phyloP scores from a whole-genome alignment of 441 rosid genomes.

The Brassica hybrid region DNA sequence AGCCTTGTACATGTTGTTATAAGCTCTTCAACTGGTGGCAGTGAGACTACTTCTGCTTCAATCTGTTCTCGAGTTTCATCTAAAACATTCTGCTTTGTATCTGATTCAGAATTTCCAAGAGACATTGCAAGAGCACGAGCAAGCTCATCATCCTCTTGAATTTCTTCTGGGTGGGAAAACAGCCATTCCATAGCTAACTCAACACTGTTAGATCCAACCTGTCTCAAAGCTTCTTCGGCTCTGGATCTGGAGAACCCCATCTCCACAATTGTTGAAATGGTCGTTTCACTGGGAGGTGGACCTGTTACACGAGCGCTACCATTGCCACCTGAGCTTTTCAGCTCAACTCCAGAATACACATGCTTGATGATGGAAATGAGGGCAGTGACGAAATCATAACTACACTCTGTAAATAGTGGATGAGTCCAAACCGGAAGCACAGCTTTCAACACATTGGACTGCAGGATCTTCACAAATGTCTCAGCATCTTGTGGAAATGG shows the following conservation, averaged over 20 bases:
- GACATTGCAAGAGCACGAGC: constrained; percentile 99
- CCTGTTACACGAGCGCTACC: constrained; percentile 71
- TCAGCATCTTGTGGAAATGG: constrained; percentile 92
- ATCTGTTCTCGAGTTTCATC: constrained; percentile 56
- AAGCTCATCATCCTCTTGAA: constrained; percentile 97
- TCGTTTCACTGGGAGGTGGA: constrained; percentile 90
- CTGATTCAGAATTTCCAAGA: constrained; percentile 89
- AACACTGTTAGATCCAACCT: constrained; percentile 93
- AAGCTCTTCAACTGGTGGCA: constrained; percentile 93
- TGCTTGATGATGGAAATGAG: constrained; percentile 89
- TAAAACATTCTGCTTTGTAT: constrained; percentile 66
- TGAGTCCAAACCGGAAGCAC: constrained; percentile 96
- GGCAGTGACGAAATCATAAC: constrained; percentile 75
- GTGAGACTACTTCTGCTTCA: constrained; percentile 82
- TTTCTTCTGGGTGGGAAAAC: constrained; percentile 93
- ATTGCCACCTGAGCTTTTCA: constrained; percentile 68
- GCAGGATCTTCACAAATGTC: constrained; percentile 90
- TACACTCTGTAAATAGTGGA: constrained; percentile 86
- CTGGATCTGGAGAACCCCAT: constrained; percentile 97
- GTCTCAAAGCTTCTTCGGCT: constrained; percentile 99
- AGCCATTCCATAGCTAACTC: constrained; percentile 99
- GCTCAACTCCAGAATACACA: constrained; percentile 93
- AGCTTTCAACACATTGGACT: constrained; percentile 93
- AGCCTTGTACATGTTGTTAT: constrained; percentile 86
- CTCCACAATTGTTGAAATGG: constrained; percentile 95